A percentile compares a stretch with the other conserved stretches of the same genome.
Evolutionary conservation across 257 asterid genomes (phyloP).

Genomic region (Ilex asprella): DNA sequence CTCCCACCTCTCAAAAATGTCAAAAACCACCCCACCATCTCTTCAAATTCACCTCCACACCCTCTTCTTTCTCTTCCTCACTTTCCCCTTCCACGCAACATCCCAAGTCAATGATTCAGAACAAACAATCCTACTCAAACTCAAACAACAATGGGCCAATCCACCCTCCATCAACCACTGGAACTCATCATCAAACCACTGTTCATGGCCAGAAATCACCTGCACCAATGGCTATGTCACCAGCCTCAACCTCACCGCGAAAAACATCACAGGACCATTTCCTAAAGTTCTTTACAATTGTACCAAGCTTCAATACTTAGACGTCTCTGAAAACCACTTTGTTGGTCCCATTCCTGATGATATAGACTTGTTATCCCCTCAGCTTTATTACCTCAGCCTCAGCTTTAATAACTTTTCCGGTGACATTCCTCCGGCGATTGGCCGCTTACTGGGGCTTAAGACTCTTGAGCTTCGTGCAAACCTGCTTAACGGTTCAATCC

Average conservation of each 20-base stretch:
- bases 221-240: slow-evolving; percentile 50
- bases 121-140: slow-evolving; percentile 38
- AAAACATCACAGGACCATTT: slow-evolving; percentile 31
- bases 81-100: slow-evolving; percentile 35
- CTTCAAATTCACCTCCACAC: slow-evolving; percentile 10
- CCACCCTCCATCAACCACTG: slow-evolving; percentile 56
- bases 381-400: slow-evolving; percentile 33
- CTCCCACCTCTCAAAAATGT: slow-evolving; percentile 18
- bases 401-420: slow-evolving; percentile 51
- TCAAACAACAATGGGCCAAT: slow-evolving; percentile 50
- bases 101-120: slow-evolving; percentile 45
- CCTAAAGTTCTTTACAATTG: slow-evolving; percentile 42
- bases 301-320: slow-evolving; percentile 41
- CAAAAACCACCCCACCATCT: slow-evolving; percentile 17
- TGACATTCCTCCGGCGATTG: slow-evolving; percentile 53
- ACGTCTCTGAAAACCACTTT: slow-evolving; percentile 52
- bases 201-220: slow-evolving; percentile 68
- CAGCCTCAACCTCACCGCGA: slow-evolving; percentile 14
- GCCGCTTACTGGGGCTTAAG: slow-evolving; percentile 35
- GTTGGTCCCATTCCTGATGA: slow-evolving; percentile 48
- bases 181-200: slow-evolving; percentile 48
- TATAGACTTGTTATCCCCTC: slow-evolving; percentile 37
- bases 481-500: slow-evolving; percentile 46
- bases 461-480: slow-evolving; percentile 26
- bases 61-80: slow-evolving; percentile 26